A percentile compares a stretch with the other conserved stretches of the same genome.
Conservation (phyloP, 257 asterid genomes). For the Asclepias syriaca region DNA sequence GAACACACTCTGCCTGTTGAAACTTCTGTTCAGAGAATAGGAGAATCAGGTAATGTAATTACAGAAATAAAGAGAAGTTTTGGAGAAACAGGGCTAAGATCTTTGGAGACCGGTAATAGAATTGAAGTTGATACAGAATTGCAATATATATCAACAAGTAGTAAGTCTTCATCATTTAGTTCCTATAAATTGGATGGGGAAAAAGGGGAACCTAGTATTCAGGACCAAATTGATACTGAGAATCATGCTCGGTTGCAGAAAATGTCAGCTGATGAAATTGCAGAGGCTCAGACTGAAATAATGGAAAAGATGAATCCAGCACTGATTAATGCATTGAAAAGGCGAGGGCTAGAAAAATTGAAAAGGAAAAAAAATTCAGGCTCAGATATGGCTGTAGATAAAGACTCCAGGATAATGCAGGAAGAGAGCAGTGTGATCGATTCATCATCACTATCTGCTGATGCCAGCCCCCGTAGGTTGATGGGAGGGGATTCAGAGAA, state of each 20-base stretch:
- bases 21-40: constrained; percentile 16
- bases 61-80: constrained; percentile 10
- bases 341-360: constrained; percentile 52
- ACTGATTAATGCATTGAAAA: constrained; percentile 49
- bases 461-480: constrained; percentile 26
- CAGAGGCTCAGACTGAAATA: constrained; percentile 79
- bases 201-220: constrained; percentile 32
- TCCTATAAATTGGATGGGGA: constrained; percentile 28
- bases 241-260: constrained; percentile 54
- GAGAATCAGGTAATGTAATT: constrained; percentile 5
- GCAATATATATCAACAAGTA: constrained; percentile 17
- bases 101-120: constrained; percentile 19
- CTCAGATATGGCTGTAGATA: constrained; percentile 26
- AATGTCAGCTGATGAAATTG: constrained; percentile 80
- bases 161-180: constrained; percentile 27
- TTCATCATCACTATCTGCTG: constrained; percentile 22
- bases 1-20: constrained; percentile 21
- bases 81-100: constrained; percentile 13
- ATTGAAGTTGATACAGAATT: constrained; percentile 20
- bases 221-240: constrained; percentile 79
- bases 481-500: constrained; percentile 23
- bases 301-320: constrained; percentile 63
- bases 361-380: constrained; percentile 43
- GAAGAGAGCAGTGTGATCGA: constrained; percentile 22
- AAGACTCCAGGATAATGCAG: constrained; percentile 28